Base-by-base conservation (phyloP, 805 yeast species). In the Helenozyma rhizophorensis region DNA sequence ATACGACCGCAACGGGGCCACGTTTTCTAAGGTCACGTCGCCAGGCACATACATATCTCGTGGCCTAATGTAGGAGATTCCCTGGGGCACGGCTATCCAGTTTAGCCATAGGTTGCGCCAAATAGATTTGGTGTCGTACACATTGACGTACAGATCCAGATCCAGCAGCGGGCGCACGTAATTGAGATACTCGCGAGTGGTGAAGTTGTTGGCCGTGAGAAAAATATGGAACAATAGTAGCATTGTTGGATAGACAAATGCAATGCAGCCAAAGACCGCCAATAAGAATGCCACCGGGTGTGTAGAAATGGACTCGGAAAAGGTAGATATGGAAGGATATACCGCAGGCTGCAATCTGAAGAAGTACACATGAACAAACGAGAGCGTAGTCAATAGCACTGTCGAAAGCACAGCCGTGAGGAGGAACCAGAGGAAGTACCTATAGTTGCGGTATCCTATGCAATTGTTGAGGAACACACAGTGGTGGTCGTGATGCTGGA, bases 141-240 rank as follows among this genome's bases (percentile, higher is more conserved):
- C 62, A 45, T 64, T 64, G 19, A 53, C 47, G 36, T 46, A 65
- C 21, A 62, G 65, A 37, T 52, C 56, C 9, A 48, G 47, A 8
- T 17, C 5, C 12, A 48, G 52, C 4, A 59, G 49, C 9, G 70
- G 64, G 6, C 65, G 58, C 16, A 37, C 38, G 28, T 68, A 56
- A 46, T 72, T 73, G 30, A 85, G 58, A 48, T 71, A 84, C 45
- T 85, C 95, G 40, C 88, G 66, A 6, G 95, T 84, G 7, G 89
- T 80, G 41, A 80, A 68, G 29, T 79, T 80, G 6, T 74, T 67
- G 1, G 73, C 49, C 0, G 77, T 72, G 31, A 84, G 54, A 31
- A 63, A 70, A 1, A 74, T 23, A 47, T 85, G 95, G 43, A 70
- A 72, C 0, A 57, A 25, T 13, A 81, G 49, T 11, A 85, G 54